Conservation (phyloP, 768 basidiomycete genomes). For the Daedaleopsis sinensis region DNA sequence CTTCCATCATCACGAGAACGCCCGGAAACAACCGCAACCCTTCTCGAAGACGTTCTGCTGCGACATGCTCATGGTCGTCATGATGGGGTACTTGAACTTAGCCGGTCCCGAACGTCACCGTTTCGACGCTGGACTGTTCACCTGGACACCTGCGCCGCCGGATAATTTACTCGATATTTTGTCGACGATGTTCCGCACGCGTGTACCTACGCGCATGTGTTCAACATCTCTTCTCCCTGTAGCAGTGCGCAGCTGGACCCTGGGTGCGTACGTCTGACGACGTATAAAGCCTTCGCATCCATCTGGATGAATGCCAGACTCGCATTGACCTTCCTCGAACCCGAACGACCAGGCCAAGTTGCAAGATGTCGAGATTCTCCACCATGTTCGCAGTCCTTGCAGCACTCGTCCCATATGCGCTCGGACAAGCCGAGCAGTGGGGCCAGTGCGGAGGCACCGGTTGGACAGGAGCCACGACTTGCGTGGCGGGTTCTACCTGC, state of each 20-base stretch:
- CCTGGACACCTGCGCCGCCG: background rate
- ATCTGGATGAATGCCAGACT: no score
- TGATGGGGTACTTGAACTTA: no score
- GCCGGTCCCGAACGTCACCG: background rate
- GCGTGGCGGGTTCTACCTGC: slow-evolving; percentile 43
- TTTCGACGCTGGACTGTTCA: background rate
- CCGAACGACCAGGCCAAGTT: background rate
- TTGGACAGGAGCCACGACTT: slow-evolving; percentile 39
- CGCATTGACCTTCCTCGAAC: no score
- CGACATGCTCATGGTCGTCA: background rate
- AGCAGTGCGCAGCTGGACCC: no score
- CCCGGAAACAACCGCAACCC: background rate
- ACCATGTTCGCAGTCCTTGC: slow-evolving; percentile 32
- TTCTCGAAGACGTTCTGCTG: slow-evolving; percentile 1
- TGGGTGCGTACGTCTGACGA: background rate
- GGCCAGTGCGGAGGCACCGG: slow-evolving; percentile 42
- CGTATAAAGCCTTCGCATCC: no score
- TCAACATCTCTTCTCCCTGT: background rate
- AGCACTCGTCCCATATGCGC: slow-evolving; percentile 25
- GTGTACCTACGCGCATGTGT: background rate
- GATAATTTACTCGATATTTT: background rate
- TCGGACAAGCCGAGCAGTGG: slow-evolving; percentile 30
- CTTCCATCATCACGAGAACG: no score
- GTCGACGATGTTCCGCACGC: slow-evolving; percentile 13
- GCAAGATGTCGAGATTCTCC: slow-evolving; percentile 22